These are phyloP conservation scores for Cryphonectria carpinicola DNA, from an alignment of 2,329 filamentous ascomycete genomes.

Conservation along the genomic window DNA sequence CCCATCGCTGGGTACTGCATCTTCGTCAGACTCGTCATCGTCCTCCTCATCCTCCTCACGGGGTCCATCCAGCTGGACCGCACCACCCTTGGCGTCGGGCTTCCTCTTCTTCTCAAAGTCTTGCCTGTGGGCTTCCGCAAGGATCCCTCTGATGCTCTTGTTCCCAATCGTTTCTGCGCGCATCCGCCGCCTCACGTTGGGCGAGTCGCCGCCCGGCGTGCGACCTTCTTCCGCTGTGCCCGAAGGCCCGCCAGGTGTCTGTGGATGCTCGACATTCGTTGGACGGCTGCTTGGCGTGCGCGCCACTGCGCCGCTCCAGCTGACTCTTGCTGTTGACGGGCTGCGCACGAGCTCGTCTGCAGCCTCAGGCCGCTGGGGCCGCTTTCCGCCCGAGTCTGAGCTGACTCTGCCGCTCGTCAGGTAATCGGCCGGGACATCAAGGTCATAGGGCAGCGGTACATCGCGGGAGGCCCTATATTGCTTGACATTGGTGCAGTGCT, in stretches of 20 bases:
- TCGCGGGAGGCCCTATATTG: conserved; percentile 90
- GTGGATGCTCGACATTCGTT: conserved; percentile 33
- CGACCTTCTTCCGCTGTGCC: conserved; percentile 28
- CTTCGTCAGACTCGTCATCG: conserved; percentile 35
- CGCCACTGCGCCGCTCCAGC: conserved; percentile 20
- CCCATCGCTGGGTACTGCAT: conserved; percentile 35
- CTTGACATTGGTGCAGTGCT: conserved; percentile 90
- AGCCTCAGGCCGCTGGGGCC: neutral
- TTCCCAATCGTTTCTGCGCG: conserved; percentile 41
- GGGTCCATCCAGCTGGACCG: conserved; percentile 30
- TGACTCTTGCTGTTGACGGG: conserved; percentile 18
- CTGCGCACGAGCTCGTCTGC: conserved; percentile 25
- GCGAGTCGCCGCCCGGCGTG: conserved; percentile 19
- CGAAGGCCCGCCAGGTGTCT: conserved; percentile 19
- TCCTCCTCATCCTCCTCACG: conserved; percentile 32
- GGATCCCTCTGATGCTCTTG: conserved; percentile 60
- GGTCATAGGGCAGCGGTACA: conserved; percentile 80
- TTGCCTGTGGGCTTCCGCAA: conserved; percentile 83
- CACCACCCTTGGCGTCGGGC: conserved; percentile 32
- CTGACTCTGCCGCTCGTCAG: conserved; percentile 39
- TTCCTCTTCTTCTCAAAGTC: conserved; percentile 84
- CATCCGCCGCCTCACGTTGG: conserved; percentile 36
- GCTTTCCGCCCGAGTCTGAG: conserved; percentile 36
- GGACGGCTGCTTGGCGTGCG: conserved; percentile 28
- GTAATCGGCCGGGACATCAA: conserved; percentile 46